Percentiles rank a stretch among this genome's conserved stretches.
Conservation (phyloP, 225 moss, liverwort and hornwort genomes). For the Bryum argenteum region DNA sequence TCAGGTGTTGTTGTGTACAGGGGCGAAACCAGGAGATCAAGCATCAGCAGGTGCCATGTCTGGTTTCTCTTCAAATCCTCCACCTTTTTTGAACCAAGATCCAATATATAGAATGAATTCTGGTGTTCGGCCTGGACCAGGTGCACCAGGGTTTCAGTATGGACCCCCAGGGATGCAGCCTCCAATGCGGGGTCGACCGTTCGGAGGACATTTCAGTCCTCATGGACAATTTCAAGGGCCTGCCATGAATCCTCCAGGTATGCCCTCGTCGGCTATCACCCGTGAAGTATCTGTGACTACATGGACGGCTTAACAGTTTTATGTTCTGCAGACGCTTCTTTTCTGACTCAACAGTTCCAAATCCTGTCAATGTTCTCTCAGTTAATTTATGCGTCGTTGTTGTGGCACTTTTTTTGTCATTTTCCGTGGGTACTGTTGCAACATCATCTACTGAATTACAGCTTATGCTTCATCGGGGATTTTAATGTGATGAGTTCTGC, state of each 20-base stretch:
- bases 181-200: constrained; percentile 49
- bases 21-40: constrained; percentile 47
- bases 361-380: background rate
- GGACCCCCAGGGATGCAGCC: constrained; percentile 70
- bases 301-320: background rate
- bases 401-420: background rate
- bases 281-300: background rate
- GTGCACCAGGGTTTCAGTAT: constrained; percentile 57
- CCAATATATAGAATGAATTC: constrained; percentile 74
- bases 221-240: constrained; percentile 62
- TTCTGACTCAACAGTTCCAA: too few species aligned
- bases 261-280: background rate
- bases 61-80: constrained; percentile 49
- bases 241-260: constrained; percentile 58
- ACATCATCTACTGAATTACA: background rate
- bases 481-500: background rate
- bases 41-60: constrained; percentile 49
- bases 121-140: constrained; percentile 62
- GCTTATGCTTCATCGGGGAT: background rate
- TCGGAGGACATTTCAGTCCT: constrained; percentile 56
- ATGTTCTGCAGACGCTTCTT: background rate
- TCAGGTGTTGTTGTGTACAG: constrained; percentile 19
- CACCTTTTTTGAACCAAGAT: constrained; percentile 64
- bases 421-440: constrained; percentile 5
- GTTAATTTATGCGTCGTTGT: background rate